phyloP scores from a whole-genome alignment of 2,329 filamentous ascomycete genomes.

The Pezicula neosporulosa region DNA sequence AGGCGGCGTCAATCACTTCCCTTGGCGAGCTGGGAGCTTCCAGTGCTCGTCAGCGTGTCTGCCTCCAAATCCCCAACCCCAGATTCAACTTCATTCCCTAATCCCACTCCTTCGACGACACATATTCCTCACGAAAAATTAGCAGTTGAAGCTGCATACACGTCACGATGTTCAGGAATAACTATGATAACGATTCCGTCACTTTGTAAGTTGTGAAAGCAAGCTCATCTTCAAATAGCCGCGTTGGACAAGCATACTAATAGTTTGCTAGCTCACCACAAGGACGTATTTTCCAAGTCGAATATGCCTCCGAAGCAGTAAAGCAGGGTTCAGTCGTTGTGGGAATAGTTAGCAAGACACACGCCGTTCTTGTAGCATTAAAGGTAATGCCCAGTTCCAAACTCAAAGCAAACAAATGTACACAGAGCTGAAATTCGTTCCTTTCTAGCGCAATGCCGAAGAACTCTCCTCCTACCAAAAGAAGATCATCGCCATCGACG shows the following conservation, averaged over 20 bases:
- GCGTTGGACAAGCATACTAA: slow-evolving; percentile 17
- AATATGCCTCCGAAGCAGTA: slow-evolving; percentile 97
- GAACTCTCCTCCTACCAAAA: slow-evolving; percentile 99
- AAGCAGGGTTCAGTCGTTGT: slow-evolving; percentile 99
- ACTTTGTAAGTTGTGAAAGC: slow-evolving; percentile 76
- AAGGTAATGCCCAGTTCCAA: slow-evolving; percentile 60
- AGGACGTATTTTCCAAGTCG: slow-evolving; percentile 98
- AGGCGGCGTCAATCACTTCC: too few species aligned
- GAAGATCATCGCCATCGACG: slow-evolving; percentile 96
- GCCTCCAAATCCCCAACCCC: slow-evolving; percentile 15
- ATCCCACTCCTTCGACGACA: slow-evolving; percentile 4
- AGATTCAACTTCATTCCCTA: background rate
- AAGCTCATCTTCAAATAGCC: background rate
- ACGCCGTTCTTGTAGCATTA: slow-evolving; percentile 90
- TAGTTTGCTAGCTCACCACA: slow-evolving; percentile 76
- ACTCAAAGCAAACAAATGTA: background rate
- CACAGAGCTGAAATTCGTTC: slow-evolving; percentile 9
- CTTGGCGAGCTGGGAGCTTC: background rate
- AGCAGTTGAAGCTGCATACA: slow-evolving; percentile 13
- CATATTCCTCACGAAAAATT: background rate
- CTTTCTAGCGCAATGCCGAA: slow-evolving; percentile 85
- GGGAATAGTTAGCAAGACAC: slow-evolving; percentile 95
- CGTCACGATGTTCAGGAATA: slow-evolving; percentile 93
- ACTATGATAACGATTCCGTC: slow-evolving; percentile 99
- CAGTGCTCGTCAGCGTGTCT: slow-evolving; percentile 25